These are phyloP conservation scores for Wickerhamomyces hampshirensis DNA, from an alignment of 805 yeast species.

Conservation along the genomic window DNA sequence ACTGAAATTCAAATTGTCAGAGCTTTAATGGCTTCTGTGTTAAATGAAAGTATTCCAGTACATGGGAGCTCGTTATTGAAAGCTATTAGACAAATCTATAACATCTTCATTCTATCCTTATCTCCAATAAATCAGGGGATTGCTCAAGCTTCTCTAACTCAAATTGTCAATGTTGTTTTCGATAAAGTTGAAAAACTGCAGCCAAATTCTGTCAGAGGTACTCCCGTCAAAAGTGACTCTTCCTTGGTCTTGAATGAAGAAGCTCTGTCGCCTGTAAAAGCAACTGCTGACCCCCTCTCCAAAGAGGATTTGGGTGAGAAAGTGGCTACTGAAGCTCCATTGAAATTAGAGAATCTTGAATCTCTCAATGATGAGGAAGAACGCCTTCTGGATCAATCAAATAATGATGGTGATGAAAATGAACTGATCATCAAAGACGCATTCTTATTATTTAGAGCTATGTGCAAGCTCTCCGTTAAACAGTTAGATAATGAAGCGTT, in stretches of 20 bases:
- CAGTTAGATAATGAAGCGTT: constrained; percentile 69
- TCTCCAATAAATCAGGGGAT: constrained; percentile 83
- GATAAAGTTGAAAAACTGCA: constrained; percentile 53
- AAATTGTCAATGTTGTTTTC: constrained; percentile 80
- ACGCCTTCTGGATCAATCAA: constrained; percentile 44
- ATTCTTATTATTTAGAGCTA: constrained; percentile 84
- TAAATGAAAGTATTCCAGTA: constrained; percentile 74
- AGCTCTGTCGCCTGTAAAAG: no score
- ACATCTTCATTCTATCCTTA: constrained; percentile 80
- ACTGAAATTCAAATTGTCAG: constrained; percentile 91
- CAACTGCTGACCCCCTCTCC: constrained; percentile 3
- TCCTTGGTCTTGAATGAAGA: constrained; percentile 28
- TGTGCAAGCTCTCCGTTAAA: constrained; percentile 90
- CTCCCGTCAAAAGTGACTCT: constrained; percentile 11
- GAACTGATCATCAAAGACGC: constrained; percentile 85
- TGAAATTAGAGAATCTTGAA: constrained; percentile 60
- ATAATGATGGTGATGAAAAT: constrained; percentile 46
- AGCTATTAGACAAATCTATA: constrained; percentile 91
- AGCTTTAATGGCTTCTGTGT: constrained; percentile 83
- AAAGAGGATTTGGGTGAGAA: not conserved
- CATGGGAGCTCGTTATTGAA: constrained; percentile 87
- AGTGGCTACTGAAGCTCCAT: constrained; percentile 25
- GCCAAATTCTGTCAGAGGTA: constrained; percentile 13
- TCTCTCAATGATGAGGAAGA: constrained; percentile 52
- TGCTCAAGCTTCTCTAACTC: constrained; percentile 93